phyloP scores from a whole-genome alignment of 1,139 yeast species.

The Ogataea hybrid region DNA sequence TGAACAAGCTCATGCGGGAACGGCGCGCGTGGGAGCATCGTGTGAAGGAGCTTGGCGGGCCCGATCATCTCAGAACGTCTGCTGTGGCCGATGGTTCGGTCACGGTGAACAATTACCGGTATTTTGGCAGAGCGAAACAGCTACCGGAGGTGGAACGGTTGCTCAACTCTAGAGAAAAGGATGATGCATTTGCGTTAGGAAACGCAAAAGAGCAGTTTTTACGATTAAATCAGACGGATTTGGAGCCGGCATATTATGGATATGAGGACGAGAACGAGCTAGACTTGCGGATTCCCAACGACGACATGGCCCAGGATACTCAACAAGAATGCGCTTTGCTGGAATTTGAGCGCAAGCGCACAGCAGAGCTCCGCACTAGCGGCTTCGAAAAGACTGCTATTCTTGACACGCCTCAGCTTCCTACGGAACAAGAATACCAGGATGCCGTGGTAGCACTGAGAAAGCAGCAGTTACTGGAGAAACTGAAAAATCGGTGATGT shows the following conservation, averaged over 20 bases:
- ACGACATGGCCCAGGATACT: not conserved
- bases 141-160: constrained; percentile 67
- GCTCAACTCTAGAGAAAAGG: constrained; percentile 31
- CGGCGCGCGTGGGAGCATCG: constrained; percentile 77
- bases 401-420: constrained; percentile 28
- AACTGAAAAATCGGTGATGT: constrained; percentile 25
- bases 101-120: constrained; percentile 54
- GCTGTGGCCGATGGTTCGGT: constrained; percentile 17
- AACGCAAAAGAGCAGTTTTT: constrained; percentile 24
- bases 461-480: constrained; percentile 39
- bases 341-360: constrained; percentile 15
- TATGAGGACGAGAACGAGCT: constrained; percentile 39
- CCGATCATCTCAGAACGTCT: constrained; percentile 45
- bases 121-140: constrained; percentile 83
- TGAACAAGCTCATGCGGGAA: constrained; percentile 68
- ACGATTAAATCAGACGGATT: constrained; percentile 24
- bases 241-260: constrained; percentile 48
- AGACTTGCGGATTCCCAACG: not conserved
- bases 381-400: not conserved
- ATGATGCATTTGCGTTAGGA: constrained; percentile 13
- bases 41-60: constrained; percentile 67
- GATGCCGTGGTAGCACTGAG: constrained; percentile 39
- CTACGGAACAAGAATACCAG: constrained; percentile 43
- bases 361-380: not conserved
- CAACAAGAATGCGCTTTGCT: not conserved